These are phyloP conservation scores for Phialemonium atrogriseum DNA, from an alignment of 2,329 filamentous ascomycete species.

Conservation along the genomic window DNA sequence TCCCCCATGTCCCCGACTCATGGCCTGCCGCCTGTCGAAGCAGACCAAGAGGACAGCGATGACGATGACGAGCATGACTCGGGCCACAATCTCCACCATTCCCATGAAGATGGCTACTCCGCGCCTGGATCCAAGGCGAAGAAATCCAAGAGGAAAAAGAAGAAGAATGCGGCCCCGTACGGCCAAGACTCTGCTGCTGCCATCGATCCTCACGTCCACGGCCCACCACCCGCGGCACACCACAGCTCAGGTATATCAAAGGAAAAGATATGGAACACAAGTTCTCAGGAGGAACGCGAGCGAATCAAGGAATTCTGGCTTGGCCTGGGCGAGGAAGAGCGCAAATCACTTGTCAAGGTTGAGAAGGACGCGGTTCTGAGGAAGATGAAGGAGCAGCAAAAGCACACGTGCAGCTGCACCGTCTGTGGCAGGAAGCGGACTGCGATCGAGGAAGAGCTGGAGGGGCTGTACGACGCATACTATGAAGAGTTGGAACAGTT, in stretches of 20 bases:
- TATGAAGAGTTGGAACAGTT: constrained; percentile 98
- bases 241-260: constrained; percentile 45
- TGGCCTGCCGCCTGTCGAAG: constrained; percentile 34
- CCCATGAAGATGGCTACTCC: constrained; percentile 20
- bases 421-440: constrained; percentile 94
- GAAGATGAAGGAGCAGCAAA: constrained; percentile 99
- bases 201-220: constrained; percentile 9
- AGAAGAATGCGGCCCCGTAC: constrained; percentile 31
- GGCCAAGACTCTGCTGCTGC: constrained; percentile 5
- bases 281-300: constrained; percentile 86
- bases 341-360: constrained; percentile 91
- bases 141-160: constrained; percentile 65
- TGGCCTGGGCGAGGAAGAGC: constrained; percentile 84
- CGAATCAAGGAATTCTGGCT: constrained; percentile 99
- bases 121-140: constrained; percentile 43
- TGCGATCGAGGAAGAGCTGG: constrained; percentile 95
- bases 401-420: constrained; percentile 96
- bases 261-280: constrained; percentile 96
- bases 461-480: constrained; percentile 96
- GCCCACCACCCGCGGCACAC: constrained; percentile 15
- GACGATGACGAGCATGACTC: constrained; percentile 40
- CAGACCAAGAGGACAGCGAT: constrained; percentile 48
- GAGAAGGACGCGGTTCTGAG: constrained; percentile 96
- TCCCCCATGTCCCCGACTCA: constrained; percentile 20
- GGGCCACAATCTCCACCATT: constrained; percentile 27